Percentiles rank a stretch among this genome's conserved stretches.
Evolutionary conservation across 768 basidiomycete genomes (phyloP).

Genomic region (Hericium coralloides): DNA sequence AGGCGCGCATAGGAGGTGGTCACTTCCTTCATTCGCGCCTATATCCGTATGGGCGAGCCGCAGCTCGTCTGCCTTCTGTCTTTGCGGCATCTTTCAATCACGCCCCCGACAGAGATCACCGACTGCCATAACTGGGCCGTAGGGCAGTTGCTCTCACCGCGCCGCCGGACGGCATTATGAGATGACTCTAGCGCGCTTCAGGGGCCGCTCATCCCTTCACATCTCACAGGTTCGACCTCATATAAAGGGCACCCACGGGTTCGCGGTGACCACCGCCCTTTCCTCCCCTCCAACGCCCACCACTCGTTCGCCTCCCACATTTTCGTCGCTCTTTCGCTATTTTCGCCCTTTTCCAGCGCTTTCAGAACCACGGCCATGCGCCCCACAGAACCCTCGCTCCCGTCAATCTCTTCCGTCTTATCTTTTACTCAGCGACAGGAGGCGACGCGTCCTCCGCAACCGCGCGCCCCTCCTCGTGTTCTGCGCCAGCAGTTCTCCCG

Average conservation of each 20-base stretch:
- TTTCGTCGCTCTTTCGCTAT: not conserved
- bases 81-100: not conserved
- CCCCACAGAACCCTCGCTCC: slow-evolving; percentile 8
- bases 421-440: slow-evolving; percentile 1
- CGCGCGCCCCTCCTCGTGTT: not conserved
- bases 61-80: not conserved
- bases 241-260: not conserved
- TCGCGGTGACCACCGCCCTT: not conserved
- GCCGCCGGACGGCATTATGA: not conserved
- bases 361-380: slow-evolving; percentile 5
- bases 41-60: not conserved
- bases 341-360: not conserved
- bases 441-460: not conserved
- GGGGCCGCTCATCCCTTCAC: not conserved
- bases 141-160: not conserved
- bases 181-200: not conserved
- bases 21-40: not conserved
- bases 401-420: slow-evolving; percentile 13
- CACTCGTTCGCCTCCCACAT: not conserved
- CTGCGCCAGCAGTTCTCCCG: slow-evolving; percentile 3
- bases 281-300: not conserved
- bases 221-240: not conserved
- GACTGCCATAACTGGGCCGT: not conserved
- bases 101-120: not conserved
- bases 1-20: not conserved